phyloP scores from a whole-genome alignment of 345 rosid genomes.

The Hypericum androsaemum region DNA sequence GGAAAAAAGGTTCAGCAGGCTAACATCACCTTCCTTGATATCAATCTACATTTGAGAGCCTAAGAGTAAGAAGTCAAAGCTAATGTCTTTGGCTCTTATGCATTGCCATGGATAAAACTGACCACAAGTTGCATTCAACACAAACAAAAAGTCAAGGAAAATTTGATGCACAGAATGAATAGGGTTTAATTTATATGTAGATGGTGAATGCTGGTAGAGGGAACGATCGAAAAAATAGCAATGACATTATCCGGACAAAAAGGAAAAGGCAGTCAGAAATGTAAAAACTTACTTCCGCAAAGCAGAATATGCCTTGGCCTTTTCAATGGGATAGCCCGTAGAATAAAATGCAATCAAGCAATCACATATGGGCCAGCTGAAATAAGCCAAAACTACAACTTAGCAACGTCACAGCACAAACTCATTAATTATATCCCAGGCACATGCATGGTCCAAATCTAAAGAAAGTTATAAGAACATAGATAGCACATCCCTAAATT shows the following conservation, averaged over 20 bases:
- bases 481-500: conserved; percentile 9
- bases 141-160: too few relatives aligned
- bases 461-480: conserved; percentile 13
- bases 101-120: too few relatives aligned
- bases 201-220: not conserved
- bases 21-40: not conserved
- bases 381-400: conserved; percentile 27
- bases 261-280: conserved; percentile 10
- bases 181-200: too few relatives aligned
- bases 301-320: conserved; percentile 70
- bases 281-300: conserved; percentile 65
- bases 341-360: conserved; percentile 96
- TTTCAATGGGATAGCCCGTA: conserved; percentile 84
- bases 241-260: not conserved
- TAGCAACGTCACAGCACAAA: conserved; percentile 5
- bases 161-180: too few relatives aligned
- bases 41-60: too few relatives aligned
- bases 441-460: conserved; percentile 6
- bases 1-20: conserved; percentile 3
- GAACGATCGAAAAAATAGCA: not conserved
- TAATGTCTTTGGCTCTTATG: too few relatives aligned
- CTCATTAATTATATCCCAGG: not conserved
- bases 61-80: too few relatives aligned
- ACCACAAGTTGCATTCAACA: too few relatives aligned
- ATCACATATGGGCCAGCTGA: conserved; percentile 96